Evolutionary conservation across 495 filamentous ascomycete genomes (phyloP), one percentile per base, ranked within the genome.

Genomic region (Bombardia bombarda): DNA sequence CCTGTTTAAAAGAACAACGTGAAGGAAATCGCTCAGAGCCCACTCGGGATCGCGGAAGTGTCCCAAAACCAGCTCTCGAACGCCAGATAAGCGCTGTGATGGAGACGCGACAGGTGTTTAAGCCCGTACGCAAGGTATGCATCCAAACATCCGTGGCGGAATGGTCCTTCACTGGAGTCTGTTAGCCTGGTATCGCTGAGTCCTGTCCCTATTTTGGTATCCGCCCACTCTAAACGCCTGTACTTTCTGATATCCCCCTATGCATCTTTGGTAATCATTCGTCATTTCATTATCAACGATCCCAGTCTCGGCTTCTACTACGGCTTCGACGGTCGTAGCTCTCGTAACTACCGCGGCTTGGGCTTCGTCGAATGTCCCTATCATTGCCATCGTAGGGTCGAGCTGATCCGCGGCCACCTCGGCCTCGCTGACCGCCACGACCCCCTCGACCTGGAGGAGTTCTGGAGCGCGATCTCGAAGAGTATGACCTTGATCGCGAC

Each of bases 301-400:
- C 38, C 18, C 23, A 32, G 3, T 54, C 56, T 9, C 56, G 42
- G 22, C 52, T 57, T 35, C 52, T 50, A 32, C 55, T 53, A 18
- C 50, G 54, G 26, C 52, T 56, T 13, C 55, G 52, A 16, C 57
- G 44, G 31, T 50, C 57, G n/a, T 56, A 49, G 42, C 58, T 59
- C 35, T 72, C 74, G 52, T 79, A 80, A 47, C 78, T 81, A 44
- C 65, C 74, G 48, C 78, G 78, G 54, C 79, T 83, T 10, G 72
- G 70, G 45, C 77, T 86, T 47, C 82, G 67, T 42, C 74, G 65
- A 41, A 74, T 47, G 5, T 68, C 63, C 12, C 38, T 50, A 3
- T 64, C 62, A 42, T 67, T 65, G 45, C 68, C 60, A 45, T 63
- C 37, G n/a, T n/a, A n/a, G n/a, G n/a, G n/a, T n/a, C n/a, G n/a